A percentile compares a stretch with the other conserved stretches of the same genome.
Conservation (phyloP, 2,329 filamentous ascomycete species). For the Polychaeton citri region DNA sequence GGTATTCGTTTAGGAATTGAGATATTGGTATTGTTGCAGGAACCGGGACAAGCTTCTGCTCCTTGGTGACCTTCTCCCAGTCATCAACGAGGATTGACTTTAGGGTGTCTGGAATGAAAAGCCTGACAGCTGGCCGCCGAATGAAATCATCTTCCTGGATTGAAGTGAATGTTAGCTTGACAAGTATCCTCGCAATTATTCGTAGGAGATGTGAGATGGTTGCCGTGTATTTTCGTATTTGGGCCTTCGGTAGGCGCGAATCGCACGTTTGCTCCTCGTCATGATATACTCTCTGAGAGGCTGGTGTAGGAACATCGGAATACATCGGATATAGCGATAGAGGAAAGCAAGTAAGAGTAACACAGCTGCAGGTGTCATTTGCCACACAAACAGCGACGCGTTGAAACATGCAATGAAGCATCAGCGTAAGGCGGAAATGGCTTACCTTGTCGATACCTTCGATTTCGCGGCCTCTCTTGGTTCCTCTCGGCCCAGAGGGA, state of each 20-base stretch:
- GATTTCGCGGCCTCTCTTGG: constrained; percentile 63
- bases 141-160: constrained; percentile 78
- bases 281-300: too few relatives aligned
- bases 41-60: constrained; percentile 74
- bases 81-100: constrained; percentile 93
- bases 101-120: constrained; percentile 75
- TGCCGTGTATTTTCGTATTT: too few relatives aligned
- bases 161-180: neutral
- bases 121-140: constrained; percentile 68
- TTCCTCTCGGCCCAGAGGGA: constrained; percentile 49
- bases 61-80: constrained; percentile 98
- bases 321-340: too few relatives aligned
- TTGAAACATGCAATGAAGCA: neutral
- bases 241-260: neutral
- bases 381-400: too few relatives aligned
- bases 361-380: too few relatives aligned
- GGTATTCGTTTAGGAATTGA: constrained; percentile 74
- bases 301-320: too few relatives aligned
- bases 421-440: constrained; percentile 3
- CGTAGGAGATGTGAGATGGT: too few relatives aligned
- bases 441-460: constrained; percentile 62
- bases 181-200: neutral
- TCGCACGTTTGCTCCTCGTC: neutral
- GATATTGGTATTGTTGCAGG: constrained; percentile 65
- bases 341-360: too few relatives aligned